phyloP scores from a whole-genome alignment of 352 stramenopile genomes.

The Saprolegnia parasitica region DNA sequence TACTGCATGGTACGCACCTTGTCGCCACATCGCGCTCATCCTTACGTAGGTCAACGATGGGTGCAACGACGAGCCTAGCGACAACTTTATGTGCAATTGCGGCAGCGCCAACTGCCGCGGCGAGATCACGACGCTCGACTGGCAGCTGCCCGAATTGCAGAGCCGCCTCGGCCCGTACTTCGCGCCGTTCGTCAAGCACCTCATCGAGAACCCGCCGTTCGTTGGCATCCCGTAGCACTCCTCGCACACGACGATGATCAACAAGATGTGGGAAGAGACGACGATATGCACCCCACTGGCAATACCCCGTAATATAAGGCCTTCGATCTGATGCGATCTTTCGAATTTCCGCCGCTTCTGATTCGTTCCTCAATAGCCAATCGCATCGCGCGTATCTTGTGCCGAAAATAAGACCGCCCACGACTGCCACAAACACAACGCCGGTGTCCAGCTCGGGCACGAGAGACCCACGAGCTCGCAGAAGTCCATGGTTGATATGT shows the following conservation, averaged over 20 bases:
- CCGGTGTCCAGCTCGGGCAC: background rate
- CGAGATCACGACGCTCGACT: constrained; percentile 25
- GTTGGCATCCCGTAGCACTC: background rate
- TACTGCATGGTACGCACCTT: constrained; percentile 24
- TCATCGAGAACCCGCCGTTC: constrained; percentile 28
- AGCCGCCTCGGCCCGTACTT: constrained; percentile 27
- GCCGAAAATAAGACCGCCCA: constrained; percentile 4
- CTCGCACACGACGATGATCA: background rate
- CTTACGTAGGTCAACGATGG: constrained; percentile 24
- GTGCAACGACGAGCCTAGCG: constrained; percentile 22
- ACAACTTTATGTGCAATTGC: constrained; percentile 29
- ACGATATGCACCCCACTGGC: background rate
- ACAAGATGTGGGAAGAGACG: too few relatives aligned
- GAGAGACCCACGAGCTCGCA: too few relatives aligned
- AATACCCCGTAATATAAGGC: constrained; percentile 11
- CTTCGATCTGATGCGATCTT: background rate
- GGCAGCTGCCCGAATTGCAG: constrained; percentile 26
- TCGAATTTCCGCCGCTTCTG: background rate
- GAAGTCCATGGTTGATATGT: too few relatives aligned
- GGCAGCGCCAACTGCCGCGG: constrained; percentile 26
- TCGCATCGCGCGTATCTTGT: constrained; percentile 1
- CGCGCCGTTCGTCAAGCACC: constrained; percentile 27
- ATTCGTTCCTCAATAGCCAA: background rate
- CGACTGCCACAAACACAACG: too few relatives aligned
- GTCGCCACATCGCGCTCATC: background rate